phyloP scores from a whole-genome alignment of 2,329 filamentous ascomycete genomes.

The Xylariales sp. region DNA sequence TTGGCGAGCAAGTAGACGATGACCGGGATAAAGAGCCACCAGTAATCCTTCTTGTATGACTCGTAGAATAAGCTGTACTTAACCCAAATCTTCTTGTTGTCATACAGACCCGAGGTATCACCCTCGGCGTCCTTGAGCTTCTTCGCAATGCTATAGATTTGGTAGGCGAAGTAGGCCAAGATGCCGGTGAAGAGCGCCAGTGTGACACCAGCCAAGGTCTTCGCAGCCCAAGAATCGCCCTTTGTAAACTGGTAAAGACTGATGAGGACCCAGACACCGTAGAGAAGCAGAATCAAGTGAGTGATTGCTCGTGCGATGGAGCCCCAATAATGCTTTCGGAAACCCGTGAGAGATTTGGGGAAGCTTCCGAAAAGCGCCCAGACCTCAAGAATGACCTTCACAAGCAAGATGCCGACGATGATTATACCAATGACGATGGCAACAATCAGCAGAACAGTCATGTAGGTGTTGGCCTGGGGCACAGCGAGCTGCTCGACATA shows the following conservation, averaged over 20 bases:
- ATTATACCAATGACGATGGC: constrained; percentile 82
- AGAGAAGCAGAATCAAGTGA: constrained; percentile 83
- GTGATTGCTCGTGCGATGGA: constrained; percentile 85
- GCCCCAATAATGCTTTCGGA: constrained; percentile 96
- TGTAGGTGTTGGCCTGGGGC: constrained; percentile 87
- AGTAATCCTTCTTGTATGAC: constrained; percentile 87
- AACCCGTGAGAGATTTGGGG: constrained; percentile 71
- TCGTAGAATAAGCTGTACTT: constrained; percentile 99
- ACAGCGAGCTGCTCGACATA: constrained; percentile 82
- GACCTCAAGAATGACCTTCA: constrained; percentile 85
- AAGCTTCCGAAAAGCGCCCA: constrained; percentile 91
- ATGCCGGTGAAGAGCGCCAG: constrained; percentile 75
- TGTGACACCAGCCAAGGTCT: constrained; percentile 75
- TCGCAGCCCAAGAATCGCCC: constrained; percentile 92
- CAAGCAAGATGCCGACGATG: constrained; percentile 77
- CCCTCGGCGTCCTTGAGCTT: constrained; percentile 70
- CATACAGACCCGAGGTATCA: constrained; percentile 68
- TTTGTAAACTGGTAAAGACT: constrained; percentile 93
- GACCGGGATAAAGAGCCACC: constrained; percentile 91
- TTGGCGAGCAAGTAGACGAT: constrained; percentile 91
- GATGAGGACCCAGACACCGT: constrained; percentile 92
- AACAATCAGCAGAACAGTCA: constrained; percentile 87
- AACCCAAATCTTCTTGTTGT: constrained; percentile 85
- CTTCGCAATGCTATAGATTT: constrained; percentile 73
- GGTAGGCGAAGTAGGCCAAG: constrained; percentile 77